These are phyloP conservation scores for Syncephalis plumigaleata DNA, from an alignment of 371 early-diverging fungal genomes.

Conservation along the genomic window DNA sequence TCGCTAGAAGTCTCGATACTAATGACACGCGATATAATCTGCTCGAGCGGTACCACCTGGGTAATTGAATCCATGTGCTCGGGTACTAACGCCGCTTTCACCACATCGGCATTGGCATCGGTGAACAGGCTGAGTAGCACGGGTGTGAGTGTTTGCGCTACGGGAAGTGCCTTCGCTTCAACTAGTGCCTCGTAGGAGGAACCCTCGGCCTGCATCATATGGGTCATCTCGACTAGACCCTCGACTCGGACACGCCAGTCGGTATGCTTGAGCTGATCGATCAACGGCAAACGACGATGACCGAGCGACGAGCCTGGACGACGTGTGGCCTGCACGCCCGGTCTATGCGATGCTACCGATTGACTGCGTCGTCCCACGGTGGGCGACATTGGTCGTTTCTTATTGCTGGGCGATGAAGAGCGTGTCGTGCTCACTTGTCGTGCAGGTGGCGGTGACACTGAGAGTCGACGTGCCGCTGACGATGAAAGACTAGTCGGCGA, in stretches of 20 bases:
- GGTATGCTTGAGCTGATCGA: constrained; percentile 7
- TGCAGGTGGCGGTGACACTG: too few species aligned
- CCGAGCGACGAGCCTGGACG: too few species aligned
- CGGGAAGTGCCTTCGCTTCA: constrained; percentile 3
- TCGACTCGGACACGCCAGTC: constrained; percentile 1
- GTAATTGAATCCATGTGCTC: constrained; percentile 1
- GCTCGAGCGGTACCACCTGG: constrained; percentile 3
- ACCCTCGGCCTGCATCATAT: not conserved
- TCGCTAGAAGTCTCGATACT: not conserved
- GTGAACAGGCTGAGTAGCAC: constrained; percentile 3
- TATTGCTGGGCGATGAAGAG: too few species aligned
- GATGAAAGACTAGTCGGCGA: too few species aligned
- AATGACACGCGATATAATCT: constrained; percentile 2
- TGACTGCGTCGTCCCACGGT: not conserved
- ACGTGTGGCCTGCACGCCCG: too few species aligned
- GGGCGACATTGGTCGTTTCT: not conserved
- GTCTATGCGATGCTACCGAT: too few species aligned
- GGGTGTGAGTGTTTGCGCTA: constrained; percentile 3
- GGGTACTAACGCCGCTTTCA: not conserved
- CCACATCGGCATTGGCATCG: constrained; percentile 3
- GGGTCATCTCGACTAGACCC: constrained; percentile 1
- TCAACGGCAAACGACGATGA: not conserved
- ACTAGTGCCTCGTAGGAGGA: constrained; percentile 1
- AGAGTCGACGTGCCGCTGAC: too few species aligned
- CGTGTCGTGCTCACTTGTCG: too few species aligned